These are phyloP conservation scores for Neocucurbitaria cava DNA, from an alignment of 2,329 filamentous ascomycete species.

Conservation along the genomic window DNA sequence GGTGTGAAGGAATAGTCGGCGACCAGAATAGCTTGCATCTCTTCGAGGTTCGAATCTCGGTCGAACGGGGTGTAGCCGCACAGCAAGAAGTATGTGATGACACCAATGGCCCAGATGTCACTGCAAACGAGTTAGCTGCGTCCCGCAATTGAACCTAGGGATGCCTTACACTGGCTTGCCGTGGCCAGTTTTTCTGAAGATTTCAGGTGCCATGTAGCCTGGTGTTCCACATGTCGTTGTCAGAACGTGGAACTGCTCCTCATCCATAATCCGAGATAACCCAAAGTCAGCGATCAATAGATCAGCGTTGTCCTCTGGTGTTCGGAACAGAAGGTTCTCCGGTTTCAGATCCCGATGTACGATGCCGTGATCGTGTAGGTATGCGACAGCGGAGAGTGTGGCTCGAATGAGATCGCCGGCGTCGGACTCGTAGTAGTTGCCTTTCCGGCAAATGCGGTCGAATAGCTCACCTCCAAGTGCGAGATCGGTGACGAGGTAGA, in stretches of 20 bases:
- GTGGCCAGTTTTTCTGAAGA: slow-evolving; percentile 98
- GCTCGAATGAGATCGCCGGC: slow-evolving; percentile 94
- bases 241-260: slow-evolving; percentile 96
- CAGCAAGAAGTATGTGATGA: slow-evolving; percentile 98
- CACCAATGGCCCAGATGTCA: slow-evolving; percentile 96
- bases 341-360: slow-evolving; percentile 98
- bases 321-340: slow-evolving; percentile 95
- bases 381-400: slow-evolving; percentile 95
- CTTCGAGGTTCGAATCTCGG: slow-evolving; percentile 94
- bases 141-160: not conserved
- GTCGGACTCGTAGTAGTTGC: slow-evolving; percentile 97
- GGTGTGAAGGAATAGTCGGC: slow-evolving; percentile 97
- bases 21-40: slow-evolving; percentile 98
- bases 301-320: slow-evolving; percentile 96
- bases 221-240: slow-evolving; percentile 98
- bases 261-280: slow-evolving; percentile 95
- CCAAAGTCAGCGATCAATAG: slow-evolving; percentile 97
- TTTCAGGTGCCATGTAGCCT: slow-evolving; percentile 98
- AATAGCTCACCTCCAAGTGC: slow-evolving; percentile 96
- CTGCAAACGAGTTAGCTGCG: slow-evolving; percentile 48
- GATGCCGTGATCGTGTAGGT: slow-evolving; percentile 97
- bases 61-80: slow-evolving; percentile 99
- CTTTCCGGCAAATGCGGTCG: slow-evolving; percentile 97
- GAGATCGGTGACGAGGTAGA: slow-evolving; percentile 97
- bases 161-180: slow-evolving; percentile 83